phyloP scores from a whole-genome alignment of 805 yeast genomes.

The Wickerhamomyces canadensis region DNA sequence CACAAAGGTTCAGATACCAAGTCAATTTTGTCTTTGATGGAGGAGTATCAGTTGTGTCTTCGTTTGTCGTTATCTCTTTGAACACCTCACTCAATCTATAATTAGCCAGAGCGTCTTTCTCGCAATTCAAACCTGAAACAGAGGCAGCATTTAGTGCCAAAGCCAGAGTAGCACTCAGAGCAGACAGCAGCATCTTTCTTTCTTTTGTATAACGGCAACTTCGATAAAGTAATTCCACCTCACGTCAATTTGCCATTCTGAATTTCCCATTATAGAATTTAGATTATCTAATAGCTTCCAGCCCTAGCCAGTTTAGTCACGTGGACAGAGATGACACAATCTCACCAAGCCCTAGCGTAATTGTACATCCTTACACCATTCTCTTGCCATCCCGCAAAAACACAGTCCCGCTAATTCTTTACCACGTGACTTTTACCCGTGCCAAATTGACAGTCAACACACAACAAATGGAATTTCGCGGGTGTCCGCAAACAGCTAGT shows the following conservation, averaged over 20 bases:
- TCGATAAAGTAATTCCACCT: no score
- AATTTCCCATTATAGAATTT: neutral
- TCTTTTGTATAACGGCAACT: no score
- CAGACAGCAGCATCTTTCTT: no score
- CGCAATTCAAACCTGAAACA: constrained; percentile 13
- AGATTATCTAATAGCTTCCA: no score
- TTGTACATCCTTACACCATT: constrained; percentile 9
- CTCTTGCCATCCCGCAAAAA: neutral
- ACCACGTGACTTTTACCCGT: constrained; percentile 1
- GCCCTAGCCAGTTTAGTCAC: no score
- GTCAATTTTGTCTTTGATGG: constrained; percentile 60
- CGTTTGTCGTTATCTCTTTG: constrained; percentile 42
- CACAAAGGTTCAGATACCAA: constrained; percentile 75
- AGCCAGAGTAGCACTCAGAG: no score
- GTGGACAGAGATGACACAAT: no score
- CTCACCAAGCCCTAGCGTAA: no score
- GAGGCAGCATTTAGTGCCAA: no score
- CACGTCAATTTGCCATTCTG: no score
- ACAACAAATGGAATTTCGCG: neutral
- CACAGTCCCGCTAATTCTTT: neutral
- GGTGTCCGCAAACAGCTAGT: neutral
- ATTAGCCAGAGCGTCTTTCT: constrained; percentile 14
- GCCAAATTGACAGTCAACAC: neutral
- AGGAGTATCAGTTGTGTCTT: constrained; percentile 55
- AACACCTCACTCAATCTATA: constrained; percentile 25